Conservation (phyloP, 495 filamentous ascomycete species). For the Aspergillus olivimuriae region DNA sequence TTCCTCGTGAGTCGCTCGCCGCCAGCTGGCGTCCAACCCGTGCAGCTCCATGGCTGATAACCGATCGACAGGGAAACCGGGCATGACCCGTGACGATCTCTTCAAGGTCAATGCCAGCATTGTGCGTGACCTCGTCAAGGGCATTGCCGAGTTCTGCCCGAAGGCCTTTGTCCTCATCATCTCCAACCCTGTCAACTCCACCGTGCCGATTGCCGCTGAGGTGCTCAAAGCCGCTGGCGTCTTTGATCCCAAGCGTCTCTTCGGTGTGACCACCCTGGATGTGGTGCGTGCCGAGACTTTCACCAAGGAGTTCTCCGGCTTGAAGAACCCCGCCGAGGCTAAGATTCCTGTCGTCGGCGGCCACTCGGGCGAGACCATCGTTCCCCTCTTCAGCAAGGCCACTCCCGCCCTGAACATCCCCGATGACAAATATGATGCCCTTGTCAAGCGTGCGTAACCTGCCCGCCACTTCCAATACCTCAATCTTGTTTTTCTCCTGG, state of each 20-base stretch:
- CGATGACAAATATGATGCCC: constrained; percentile 73
- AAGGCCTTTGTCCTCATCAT: constrained; percentile 94
- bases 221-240: constrained; percentile 86
- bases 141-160: constrained; percentile 77
- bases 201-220: constrained; percentile 95
- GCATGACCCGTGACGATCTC: constrained; percentile 98
- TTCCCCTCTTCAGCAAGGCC: constrained; percentile 91
- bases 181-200: constrained; percentile 99
- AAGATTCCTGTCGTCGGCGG: constrained; percentile 91
- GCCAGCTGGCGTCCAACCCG: no score
- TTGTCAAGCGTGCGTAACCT: constrained; percentile 68
- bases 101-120: constrained; percentile 98
- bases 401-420: constrained; percentile 75
- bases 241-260: constrained; percentile 89
- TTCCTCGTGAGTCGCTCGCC: constrained; percentile 68
- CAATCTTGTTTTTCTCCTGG: no score
- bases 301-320: constrained; percentile 76
- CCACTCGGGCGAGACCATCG: constrained; percentile 96
- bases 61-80: constrained; percentile 72
- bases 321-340: constrained; percentile 72
- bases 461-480: no score
- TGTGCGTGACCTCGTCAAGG: constrained; percentile 77
- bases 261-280: constrained; percentile 97
- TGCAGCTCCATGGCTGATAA: no score
- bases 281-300: constrained; percentile 98